A percentile compares a stretch with the other conserved stretches of the same genome.
Conservation (phyloP, 345 rosid species). For the Cardiospermum halicacabum region DNA sequence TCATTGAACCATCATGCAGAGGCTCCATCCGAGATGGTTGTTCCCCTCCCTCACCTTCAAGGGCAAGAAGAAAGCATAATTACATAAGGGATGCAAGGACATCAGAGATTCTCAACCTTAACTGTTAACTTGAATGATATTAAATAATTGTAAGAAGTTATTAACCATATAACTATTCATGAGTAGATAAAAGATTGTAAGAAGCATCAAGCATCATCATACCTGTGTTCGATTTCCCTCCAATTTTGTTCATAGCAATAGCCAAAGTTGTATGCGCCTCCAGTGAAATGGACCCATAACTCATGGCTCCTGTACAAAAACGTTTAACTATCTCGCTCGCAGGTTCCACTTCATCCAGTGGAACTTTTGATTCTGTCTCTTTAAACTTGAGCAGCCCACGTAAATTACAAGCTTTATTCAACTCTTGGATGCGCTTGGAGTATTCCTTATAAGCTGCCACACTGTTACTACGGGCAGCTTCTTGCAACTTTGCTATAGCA, state of each 20-base stretch:
- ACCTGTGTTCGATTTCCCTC: constrained; percentile 99
- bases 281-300: constrained; percentile 95
- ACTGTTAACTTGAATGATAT: not conserved
- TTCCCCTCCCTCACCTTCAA: constrained; percentile 99
- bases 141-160: not conserved
- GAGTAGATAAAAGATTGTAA: not conserved
- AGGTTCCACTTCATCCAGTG: constrained; percentile 85
- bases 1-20: constrained; percentile 84
- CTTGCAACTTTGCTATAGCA: constrained; percentile 92
- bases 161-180: not conserved
- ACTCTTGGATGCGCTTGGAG: constrained; percentile 80
- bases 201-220: constrained; percentile 9
- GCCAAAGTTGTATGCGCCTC: constrained; percentile 94
- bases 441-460: constrained; percentile 95
- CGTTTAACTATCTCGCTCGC: constrained; percentile 98
- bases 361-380: constrained; percentile 53
- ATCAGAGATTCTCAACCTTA: not conserved
- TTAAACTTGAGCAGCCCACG: constrained; percentile 92
- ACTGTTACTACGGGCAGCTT: constrained; percentile 86
- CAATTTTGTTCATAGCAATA: constrained; percentile 86
- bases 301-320: constrained; percentile 99
- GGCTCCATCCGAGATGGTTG: constrained; percentile 96
- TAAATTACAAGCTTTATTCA: constrained; percentile 87
- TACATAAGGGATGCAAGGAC: not conserved
- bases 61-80: not conserved